These are phyloP conservation scores for Cytospora leucostoma DNA, from an alignment of 2,329 filamentous ascomycete species.

Conservation along the genomic window DNA sequence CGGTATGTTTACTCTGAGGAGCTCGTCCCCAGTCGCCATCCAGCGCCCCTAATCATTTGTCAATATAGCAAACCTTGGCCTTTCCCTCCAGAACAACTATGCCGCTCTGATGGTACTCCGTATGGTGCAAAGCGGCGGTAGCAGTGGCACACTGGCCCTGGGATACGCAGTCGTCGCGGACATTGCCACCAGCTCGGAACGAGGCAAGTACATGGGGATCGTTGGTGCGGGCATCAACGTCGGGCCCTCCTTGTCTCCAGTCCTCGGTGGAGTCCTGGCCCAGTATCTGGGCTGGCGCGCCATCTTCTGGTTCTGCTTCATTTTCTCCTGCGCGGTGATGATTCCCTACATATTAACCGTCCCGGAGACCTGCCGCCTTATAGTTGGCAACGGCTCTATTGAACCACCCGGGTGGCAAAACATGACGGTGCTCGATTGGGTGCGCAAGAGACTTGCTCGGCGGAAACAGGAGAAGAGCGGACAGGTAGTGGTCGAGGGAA, in stretches of 20 bases:
- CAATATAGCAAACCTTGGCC: constrained; percentile 54
- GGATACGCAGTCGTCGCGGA: constrained; percentile 73
- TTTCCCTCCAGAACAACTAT: constrained; percentile 60
- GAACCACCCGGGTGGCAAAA: constrained; percentile 57
- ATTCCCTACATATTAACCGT: constrained; percentile 57
- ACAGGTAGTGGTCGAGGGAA: constrained; percentile 1
- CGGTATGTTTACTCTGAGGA: constrained; percentile 18
- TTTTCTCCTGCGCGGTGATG: constrained; percentile 53
- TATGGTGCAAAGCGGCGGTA: constrained; percentile 64
- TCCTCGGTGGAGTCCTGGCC: constrained; percentile 64
- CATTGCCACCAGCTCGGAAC: constrained; percentile 66
- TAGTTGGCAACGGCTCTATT: constrained; percentile 65
- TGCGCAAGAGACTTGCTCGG: constrained; percentile 37
- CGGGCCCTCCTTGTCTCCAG: constrained; percentile 56
- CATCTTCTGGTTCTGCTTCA: constrained; percentile 70
- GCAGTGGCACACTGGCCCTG: constrained; percentile 70
- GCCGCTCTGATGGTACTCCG: constrained; percentile 61
- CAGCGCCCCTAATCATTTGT: not conserved
- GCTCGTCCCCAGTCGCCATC: too few species aligned
- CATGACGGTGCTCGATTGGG: constrained; percentile 54
- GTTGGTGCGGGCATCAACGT: constrained; percentile 61
- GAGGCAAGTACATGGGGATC: constrained; percentile 72
- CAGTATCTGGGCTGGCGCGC: constrained; percentile 67
- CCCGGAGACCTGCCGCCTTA: constrained; percentile 60
- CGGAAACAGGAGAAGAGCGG: constrained; percentile 38